Evolutionary conservation across 2,329 filamentous ascomycete species (phyloP).

Genomic region (Cercospora citrullina): DNA sequence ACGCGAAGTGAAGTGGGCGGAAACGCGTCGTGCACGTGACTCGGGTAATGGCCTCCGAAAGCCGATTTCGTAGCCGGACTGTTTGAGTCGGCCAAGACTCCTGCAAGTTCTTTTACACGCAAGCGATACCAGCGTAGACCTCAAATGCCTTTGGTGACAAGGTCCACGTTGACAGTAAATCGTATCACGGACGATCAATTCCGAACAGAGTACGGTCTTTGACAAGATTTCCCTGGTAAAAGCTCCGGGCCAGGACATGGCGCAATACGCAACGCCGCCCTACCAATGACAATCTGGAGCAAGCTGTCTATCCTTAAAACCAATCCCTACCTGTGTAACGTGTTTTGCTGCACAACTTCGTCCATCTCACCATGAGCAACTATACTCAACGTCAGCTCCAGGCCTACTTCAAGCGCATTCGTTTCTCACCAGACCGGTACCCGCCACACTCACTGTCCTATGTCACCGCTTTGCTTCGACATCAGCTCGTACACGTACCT

Average conservation of each 20-base stretch:
- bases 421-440: background rate
- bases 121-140: background rate
- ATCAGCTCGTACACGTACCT: slow-evolving; percentile 48
- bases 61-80: background rate
- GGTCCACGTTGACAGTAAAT: too few relatives aligned
- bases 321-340: too few relatives aligned
- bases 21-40: background rate
- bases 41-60: background rate
- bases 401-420: background rate
- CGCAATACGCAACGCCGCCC: background rate
- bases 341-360: too few relatives aligned
- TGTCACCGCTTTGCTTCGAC: slow-evolving; percentile 30
- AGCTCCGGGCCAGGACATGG: background rate
- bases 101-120: background rate
- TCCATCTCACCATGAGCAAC: background rate
- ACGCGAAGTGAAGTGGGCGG: slow-evolving; percentile 8
- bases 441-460: slow-evolving; percentile 18
- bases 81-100: background rate
- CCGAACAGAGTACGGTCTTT: too few relatives aligned
- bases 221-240: background rate
- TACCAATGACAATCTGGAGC: background rate
- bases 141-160: too few relatives aligned
- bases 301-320: too few relatives aligned
- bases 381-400: background rate
- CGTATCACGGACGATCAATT: too few relatives aligned